A percentile compares a stretch with the other conserved stretches of the same genome.
phyloP scores from a whole-genome alignment of 805 yeast genomes.

The Sugiyamaella boreocaroliniensis region DNA sequence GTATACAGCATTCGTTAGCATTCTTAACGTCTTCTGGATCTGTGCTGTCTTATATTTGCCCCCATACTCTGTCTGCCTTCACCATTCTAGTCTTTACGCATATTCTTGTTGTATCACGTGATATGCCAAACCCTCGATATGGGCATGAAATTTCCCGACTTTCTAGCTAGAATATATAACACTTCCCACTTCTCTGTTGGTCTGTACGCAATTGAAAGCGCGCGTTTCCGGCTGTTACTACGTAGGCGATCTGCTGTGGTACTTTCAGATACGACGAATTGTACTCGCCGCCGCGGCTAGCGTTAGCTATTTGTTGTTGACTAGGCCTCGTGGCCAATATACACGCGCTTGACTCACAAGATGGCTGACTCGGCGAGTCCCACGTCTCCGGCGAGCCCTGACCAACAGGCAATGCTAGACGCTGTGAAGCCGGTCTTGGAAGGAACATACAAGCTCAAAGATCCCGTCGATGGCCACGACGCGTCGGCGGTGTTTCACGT shows the following conservation, averaged over 20 bases:
- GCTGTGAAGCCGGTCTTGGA: constrained; percentile 24
- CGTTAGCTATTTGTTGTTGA: neutral
- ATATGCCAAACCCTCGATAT: neutral
- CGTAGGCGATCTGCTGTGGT: no score
- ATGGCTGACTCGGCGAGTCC: constrained; percentile 7
- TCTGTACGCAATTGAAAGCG: neutral
- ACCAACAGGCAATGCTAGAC: constrained; percentile 2
- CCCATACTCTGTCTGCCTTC: no score
- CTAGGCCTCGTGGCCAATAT: no score
- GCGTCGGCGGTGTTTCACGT: constrained; percentile 56
- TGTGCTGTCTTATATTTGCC: no score
- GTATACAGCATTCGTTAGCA: no score
- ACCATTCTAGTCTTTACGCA: neutral
- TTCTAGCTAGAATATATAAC: neutral
- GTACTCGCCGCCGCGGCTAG: neutral
- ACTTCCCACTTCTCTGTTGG: no score
- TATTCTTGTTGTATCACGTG: neutral
- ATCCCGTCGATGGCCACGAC: constrained; percentile 34
- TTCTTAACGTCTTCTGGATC: no score
- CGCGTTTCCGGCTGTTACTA: neutral
- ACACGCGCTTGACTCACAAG: neutral
- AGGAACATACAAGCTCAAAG: constrained; percentile 28
- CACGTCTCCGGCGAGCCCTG: constrained; percentile 1
- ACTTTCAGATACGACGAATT: neutral
- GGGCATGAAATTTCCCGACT: neutral